Conservation (phyloP, 2,329 filamentous ascomycete species). For the Colletotrichum sp. region DNA sequence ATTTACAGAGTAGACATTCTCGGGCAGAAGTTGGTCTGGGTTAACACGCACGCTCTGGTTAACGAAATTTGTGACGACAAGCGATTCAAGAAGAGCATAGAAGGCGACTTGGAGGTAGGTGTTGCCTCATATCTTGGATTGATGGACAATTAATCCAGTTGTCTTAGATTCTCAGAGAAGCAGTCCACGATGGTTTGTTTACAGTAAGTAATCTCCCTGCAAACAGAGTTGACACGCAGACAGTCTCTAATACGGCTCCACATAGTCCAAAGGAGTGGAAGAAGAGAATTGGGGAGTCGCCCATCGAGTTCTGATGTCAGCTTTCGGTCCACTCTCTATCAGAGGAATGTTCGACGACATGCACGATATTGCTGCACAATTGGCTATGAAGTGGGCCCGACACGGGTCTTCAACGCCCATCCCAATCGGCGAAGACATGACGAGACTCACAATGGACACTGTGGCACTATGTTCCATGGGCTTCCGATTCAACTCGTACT, state of each 20-base stretch:
- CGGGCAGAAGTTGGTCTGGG: conserved; percentile 50
- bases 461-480: conserved; percentile 65
- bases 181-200: conserved; percentile 44
- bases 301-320: conserved; percentile 68
- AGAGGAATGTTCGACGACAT: conserved; percentile 60
- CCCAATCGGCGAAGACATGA: conserved; percentile 63
- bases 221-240: fast-evolving
- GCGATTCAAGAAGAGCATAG: conserved; percentile 64
- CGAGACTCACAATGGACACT: conserved; percentile 65
- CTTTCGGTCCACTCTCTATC: conserved; percentile 73
- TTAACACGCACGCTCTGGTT: conserved; percentile 59
- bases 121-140: fast-evolving
- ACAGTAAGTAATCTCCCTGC: not conserved
- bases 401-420: conserved; percentile 48
- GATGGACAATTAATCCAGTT: not conserved
- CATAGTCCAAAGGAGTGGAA: not conserved
- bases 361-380: conserved; percentile 56
- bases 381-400: conserved; percentile 61
- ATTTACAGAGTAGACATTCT: conserved; percentile 63
- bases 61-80: conserved; percentile 70
- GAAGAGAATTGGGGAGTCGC: conserved; percentile 50
- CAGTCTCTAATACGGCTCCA: not conserved
- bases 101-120: conserved; percentile 42
- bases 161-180: conserved; percentile 59
- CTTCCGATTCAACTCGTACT: conserved; percentile 67